Conservation (phyloP, 164 flowering plant species). For the Magnolia kwangsiensis region DNA sequence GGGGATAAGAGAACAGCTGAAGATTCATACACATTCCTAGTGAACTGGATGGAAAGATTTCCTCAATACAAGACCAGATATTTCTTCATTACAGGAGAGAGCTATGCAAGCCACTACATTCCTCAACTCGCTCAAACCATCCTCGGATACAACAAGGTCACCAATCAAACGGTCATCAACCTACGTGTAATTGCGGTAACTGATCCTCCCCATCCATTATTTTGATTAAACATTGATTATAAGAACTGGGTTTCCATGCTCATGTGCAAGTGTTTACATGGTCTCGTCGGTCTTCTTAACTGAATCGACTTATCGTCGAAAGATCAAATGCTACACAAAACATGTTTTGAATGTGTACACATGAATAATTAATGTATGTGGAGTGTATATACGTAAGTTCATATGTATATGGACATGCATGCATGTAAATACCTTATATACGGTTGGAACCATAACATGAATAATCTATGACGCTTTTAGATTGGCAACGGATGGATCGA, state of each 20-base stretch:
- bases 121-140: constrained; percentile 68
- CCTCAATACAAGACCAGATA: constrained; percentile 41
- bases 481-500: constrained; percentile 50
- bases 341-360: neutral
- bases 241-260: neutral
- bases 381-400: too few relatives aligned
- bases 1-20: constrained; percentile 26
- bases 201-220: neutral
- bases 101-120: constrained; percentile 48
- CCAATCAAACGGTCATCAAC: constrained; percentile 33
- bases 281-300: too few relatives aligned
- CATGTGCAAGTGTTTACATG: too few relatives aligned
- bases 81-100: constrained; percentile 67
- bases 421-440: too few relatives aligned
- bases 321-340: neutral
- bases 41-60: constrained; percentile 55
- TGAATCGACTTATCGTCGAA: too few relatives aligned
- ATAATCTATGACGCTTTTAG: constrained; percentile 18
- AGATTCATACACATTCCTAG: constrained; percentile 57
- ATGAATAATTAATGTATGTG: too few relatives aligned
- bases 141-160: constrained; percentile 39
- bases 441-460: neutral
- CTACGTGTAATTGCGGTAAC: constrained; percentile 58
- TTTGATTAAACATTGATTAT: neutral
- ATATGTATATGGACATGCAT: too few relatives aligned